These are phyloP conservation scores for Geotrichum citri-aurantii DNA, from an alignment of 1,139 yeast species.

Conservation along the genomic window DNA sequence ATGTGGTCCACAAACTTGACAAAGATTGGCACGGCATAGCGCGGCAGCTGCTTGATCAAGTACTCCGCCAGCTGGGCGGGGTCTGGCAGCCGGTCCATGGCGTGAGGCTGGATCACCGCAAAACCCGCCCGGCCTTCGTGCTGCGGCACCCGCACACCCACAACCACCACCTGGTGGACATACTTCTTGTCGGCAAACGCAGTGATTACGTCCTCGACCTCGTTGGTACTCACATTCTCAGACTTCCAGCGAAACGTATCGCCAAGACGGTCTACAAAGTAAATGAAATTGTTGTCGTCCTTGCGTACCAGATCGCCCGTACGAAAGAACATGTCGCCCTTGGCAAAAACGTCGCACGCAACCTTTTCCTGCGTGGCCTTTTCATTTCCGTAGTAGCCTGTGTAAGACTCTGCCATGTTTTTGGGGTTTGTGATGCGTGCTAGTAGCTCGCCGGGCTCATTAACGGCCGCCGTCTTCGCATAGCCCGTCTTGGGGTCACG, in stretches of 20 bases:
- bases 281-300: slow-evolving; percentile 66
- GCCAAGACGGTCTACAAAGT: slow-evolving; percentile 89
- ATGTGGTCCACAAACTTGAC: slow-evolving; percentile 60
- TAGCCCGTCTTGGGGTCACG: slow-evolving; percentile 67
- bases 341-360: slow-evolving; percentile 60
- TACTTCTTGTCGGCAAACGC: slow-evolving; percentile 34
- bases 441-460: slow-evolving; percentile 83
- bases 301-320: slow-evolving; percentile 75
- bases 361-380: slow-evolving; percentile 75
- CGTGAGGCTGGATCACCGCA: slow-evolving; percentile 61
- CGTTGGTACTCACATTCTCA: slow-evolving; percentile 90
- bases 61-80: slow-evolving; percentile 39
- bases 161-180: slow-evolving; percentile 71
- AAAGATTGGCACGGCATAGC: slow-evolving; percentile 82
- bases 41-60: slow-evolving; percentile 55
- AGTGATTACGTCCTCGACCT: slow-evolving; percentile 73
- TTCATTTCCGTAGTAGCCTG: slow-evolving; percentile 81
- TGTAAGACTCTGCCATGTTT: slow-evolving; percentile 51
- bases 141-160: slow-evolving; percentile 78
- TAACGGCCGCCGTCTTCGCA: slow-evolving; percentile 45
- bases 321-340: slow-evolving; percentile 91
- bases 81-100: slow-evolving; percentile 26
- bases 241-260: slow-evolving; percentile 98
- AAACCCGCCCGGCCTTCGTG: slow-evolving; percentile 96
- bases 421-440: slow-evolving; percentile 66